Evolutionary conservation across 2,329 filamentous ascomycete species (phyloP).

Genomic region (Boeremia exigua): DNA sequence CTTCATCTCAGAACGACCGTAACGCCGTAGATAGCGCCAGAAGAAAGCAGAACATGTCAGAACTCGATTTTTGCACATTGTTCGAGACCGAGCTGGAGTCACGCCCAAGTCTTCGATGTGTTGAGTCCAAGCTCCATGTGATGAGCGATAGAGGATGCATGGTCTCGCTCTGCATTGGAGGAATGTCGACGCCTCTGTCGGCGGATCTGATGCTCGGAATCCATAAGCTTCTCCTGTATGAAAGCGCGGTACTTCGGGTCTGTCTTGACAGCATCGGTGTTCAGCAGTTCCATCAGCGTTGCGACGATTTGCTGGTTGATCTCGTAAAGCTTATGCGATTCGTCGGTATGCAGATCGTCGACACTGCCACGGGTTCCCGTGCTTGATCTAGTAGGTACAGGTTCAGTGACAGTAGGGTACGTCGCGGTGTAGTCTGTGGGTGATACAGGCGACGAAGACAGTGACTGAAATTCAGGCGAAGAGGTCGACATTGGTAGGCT

Average conservation of each 20-base stretch:
- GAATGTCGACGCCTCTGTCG: constrained; percentile 49
- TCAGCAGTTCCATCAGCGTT: constrained; percentile 61
- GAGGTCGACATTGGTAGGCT: constrained; percentile 39
- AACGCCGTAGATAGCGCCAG: constrained; percentile 20
- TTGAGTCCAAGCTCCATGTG: constrained; percentile 39
- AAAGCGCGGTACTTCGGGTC: constrained; percentile 56
- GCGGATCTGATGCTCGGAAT: constrained; percentile 59
- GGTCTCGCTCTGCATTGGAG: constrained; percentile 42
- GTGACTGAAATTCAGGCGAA: constrained; percentile 46
- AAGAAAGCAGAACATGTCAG: background rate
- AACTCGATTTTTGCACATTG: background rate
- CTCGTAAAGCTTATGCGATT: constrained; percentile 55
- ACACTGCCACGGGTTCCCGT: constrained; percentile 29
- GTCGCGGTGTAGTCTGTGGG: constrained; percentile 32
- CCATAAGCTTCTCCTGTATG: constrained; percentile 61
- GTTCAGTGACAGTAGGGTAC: constrained; percentile 34
- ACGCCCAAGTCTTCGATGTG: constrained; percentile 39
- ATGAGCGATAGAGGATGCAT: constrained; percentile 45
- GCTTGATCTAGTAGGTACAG: constrained; percentile 25
- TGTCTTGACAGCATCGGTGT: constrained; percentile 57
- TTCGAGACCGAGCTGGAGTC: background rate
- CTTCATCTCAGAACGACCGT: constrained; percentile 37
- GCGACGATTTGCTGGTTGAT: constrained; percentile 62
- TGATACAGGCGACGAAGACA: constrained; percentile 40
- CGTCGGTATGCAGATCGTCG: constrained; percentile 44